These are phyloP conservation scores for Cynara cardunculus DNA, from an alignment of 129 eudicot genomes.

Conservation along the genomic window DNA sequence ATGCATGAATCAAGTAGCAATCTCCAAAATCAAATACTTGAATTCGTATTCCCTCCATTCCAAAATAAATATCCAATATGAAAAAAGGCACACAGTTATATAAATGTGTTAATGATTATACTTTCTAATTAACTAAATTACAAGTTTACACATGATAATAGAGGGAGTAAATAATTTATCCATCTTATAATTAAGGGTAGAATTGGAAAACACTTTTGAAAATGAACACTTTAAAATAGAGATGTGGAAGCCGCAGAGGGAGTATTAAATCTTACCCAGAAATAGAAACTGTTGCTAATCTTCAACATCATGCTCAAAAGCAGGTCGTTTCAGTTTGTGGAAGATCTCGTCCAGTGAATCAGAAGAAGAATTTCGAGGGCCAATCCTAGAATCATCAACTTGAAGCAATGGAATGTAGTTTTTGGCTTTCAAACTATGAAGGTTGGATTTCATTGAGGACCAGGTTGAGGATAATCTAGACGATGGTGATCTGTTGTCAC, in stretches of 20 bases:
- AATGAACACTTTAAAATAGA: too few species aligned
- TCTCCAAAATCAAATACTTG: not conserved
- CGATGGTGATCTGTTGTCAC: constrained; percentile 34
- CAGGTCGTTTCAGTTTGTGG: constrained; percentile 67
- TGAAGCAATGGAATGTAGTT: constrained; percentile 53
- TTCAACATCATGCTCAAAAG: constrained; percentile 25
- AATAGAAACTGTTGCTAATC: constrained; percentile 1
- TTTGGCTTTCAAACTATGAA: constrained; percentile 59
- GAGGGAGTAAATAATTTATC: not conserved
- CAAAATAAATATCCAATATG: not conserved
- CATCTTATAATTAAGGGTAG: too few species aligned
- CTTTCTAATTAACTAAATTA: not conserved
- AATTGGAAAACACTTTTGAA: not conserved
- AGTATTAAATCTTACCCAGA: not conserved
- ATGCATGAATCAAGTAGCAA: not conserved
- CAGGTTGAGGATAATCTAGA: constrained; percentile 59
- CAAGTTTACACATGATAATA: not conserved
- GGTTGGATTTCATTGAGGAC: constrained; percentile 72
- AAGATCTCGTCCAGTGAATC: constrained; percentile 73
- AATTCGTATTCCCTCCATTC: not conserved
- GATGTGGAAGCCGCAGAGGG: too few species aligned
- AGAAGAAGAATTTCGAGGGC: constrained; percentile 47
- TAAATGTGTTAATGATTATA: not conserved
- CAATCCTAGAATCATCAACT: constrained; percentile 31
- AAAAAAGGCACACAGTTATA: not conserved